Evolutionary conservation across 2,329 filamentous ascomycete genomes (phyloP).

Genomic region (Phyllosticta citrichinensis): DNA sequence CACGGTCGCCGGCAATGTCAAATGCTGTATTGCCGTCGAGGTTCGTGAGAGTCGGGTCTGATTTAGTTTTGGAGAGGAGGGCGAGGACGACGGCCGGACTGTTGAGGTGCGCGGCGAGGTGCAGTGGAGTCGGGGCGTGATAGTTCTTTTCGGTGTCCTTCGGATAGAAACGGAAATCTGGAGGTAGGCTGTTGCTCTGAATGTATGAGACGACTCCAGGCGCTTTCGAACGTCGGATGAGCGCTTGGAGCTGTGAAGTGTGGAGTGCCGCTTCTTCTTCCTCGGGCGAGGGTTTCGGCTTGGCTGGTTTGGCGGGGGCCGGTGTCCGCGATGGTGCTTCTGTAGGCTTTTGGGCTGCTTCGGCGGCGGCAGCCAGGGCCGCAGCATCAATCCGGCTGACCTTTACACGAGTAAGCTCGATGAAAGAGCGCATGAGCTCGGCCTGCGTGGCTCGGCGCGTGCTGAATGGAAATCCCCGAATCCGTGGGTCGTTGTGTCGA

Average conservation of each 20-base stretch:
- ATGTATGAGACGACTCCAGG: slow-evolving; percentile 81
- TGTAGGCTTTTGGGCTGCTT: slow-evolving; percentile 26
- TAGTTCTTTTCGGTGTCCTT: slow-evolving; percentile 50
- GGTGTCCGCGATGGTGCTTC: slow-evolving; percentile 17
- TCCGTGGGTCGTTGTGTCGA: slow-evolving; percentile 63
- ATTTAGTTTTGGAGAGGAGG: slow-evolving; percentile 62
- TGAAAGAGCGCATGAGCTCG: slow-evolving; percentile 88
- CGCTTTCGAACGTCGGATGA: slow-evolving; percentile 82
- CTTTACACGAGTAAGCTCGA: slow-evolving; percentile 87
- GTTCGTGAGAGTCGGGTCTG: slow-evolving; percentile 63
- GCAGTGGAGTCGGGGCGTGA: slow-evolving; percentile 74
- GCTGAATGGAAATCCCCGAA: slow-evolving; percentile 86
- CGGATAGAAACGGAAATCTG: slow-evolving; percentile 69
- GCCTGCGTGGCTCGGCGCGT: slow-evolving; percentile 86
- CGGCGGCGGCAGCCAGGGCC: slow-evolving; percentile 41
- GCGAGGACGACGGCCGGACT: slow-evolving; percentile 66
- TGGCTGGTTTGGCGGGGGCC: slow-evolving; percentile 36
- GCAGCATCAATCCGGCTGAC: slow-evolving; percentile 62
- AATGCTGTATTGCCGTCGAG: slow-evolving; percentile 76
- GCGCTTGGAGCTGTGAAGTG: slow-evolving; percentile 76
- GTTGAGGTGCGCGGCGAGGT: slow-evolving; percentile 76
- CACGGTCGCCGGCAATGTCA: slow-evolving; percentile 74
- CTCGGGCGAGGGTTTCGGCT: slow-evolving; percentile 61
- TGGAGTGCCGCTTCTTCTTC: slow-evolving; percentile 76
- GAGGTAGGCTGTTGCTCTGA: slow-evolving; percentile 58